Percentiles rank a stretch among this genome's conserved stretches.
Conservation (phyloP, 2,329 filamentous ascomycete species). For the Phoma sp. region DNA sequence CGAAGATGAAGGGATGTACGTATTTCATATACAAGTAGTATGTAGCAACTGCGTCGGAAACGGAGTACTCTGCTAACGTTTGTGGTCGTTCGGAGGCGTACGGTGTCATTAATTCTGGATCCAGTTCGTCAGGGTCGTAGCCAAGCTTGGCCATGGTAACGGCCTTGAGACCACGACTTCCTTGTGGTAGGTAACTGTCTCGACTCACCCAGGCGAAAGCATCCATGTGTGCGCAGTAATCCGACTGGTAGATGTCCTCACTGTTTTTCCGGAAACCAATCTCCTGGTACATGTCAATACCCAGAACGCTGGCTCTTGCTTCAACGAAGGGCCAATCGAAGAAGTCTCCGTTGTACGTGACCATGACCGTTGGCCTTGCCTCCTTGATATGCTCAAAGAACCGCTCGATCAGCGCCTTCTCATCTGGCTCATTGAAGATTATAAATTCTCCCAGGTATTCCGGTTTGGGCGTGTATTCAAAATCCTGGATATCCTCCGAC, state of each 20-base stretch:
- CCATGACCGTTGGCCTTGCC: constrained; percentile 91
- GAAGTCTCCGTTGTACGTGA: constrained; percentile 99
- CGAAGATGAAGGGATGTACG: constrained; percentile 99
- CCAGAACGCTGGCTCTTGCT: constrained; percentile 86
- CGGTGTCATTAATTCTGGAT: constrained; percentile 96
- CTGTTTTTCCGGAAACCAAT: constrained; percentile 95
- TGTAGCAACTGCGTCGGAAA: constrained; percentile 97
- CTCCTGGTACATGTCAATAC: constrained; percentile 99
- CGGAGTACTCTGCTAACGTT: constrained; percentile 94
- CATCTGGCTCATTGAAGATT: constrained; percentile 97
- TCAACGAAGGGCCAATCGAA: constrained; percentile 99
- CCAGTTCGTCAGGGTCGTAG: constrained; percentile 96
- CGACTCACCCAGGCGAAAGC: constrained; percentile 99
- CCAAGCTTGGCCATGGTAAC: constrained; percentile 97
- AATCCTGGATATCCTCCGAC: constrained; percentile 95
- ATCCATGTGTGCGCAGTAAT: constrained; percentile 98
- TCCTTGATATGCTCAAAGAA: constrained; percentile 98
- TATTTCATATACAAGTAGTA: constrained; percentile 99
- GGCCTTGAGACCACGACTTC: constrained; percentile 94
- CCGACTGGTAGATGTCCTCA: constrained; percentile 95
- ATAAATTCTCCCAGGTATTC: constrained; percentile 96
- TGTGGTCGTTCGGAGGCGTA: constrained; percentile 87
- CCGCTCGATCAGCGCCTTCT: constrained; percentile 83
- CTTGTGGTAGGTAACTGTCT: constrained; percentile 96
- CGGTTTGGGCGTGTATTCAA: constrained; percentile 96